Base-by-base conservation (phyloP, 2,329 filamentous ascomycete genomes). In the Xylogone sp. region DNA sequence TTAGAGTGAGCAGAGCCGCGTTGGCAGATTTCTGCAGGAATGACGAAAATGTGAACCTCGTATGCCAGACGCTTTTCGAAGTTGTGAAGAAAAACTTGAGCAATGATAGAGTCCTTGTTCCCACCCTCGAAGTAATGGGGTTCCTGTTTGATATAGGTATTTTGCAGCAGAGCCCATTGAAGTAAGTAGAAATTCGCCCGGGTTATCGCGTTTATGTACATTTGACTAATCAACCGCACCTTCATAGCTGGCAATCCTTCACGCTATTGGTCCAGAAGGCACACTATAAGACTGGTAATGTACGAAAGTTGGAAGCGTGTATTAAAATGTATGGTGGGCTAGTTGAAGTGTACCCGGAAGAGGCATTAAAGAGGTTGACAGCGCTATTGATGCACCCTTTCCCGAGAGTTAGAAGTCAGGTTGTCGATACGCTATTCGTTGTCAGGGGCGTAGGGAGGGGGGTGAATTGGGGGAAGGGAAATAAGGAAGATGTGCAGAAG, bases 351-450 rank as follows among this genome's bases (percentile, higher is more conserved):
- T 50, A 65, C 43, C 55, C 46, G 13, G 34, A 39, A 16, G 52
- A 46, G 16, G 87, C 86, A 3, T 68, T 84, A 49, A 83, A 79
- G 64, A 88, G 91, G 66, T 71, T 97, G 42, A 79, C 80, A 0
- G 83, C 79, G 20, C 81, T 96, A 74, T 72, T 96, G 56, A 69
- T 83, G 52, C 93, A 96, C 72, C 89, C 90, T 1, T 96, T 90
- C 75, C 90, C 92, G 5, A 81, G 81, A 62, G 83, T 95, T 59
- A 71, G 84, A 54, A 78, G 69, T 54, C 66, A 75, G 44, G 82
- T 82, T 16, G 75, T 82, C 3, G 83, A 87, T 59, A 80, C 82
- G 67, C 65, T 86, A 29, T 86, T 51, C 57, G 56, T 59, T 46
- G 46, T 45, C 78, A 79, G 70, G 65, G 18, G 58, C 78, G 51